Conservation (phyloP, 495 filamentous ascomycete species). For the Penicillium roqueforti region DNA sequence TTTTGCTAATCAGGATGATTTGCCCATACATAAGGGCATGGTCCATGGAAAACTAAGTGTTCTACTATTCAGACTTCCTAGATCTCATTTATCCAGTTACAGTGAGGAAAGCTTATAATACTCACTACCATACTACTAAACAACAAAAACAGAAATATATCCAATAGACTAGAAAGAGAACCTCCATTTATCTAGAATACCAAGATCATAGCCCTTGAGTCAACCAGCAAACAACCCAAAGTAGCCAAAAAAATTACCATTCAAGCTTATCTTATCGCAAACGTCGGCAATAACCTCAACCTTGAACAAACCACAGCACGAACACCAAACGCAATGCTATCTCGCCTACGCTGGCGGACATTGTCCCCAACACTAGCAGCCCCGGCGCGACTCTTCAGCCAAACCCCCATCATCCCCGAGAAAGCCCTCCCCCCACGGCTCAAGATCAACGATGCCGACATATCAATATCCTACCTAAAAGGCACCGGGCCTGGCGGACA, state of each 20-base stretch:
- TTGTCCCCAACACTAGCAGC: not conserved
- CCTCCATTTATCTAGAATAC: not conserved
- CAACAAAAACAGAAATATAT: not conserved
- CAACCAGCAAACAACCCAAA: not conserved
- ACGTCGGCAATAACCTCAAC: constrained; percentile 1
- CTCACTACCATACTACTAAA: no score
- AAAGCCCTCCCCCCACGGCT: constrained; percentile 72
- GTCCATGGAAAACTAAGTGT: no score
- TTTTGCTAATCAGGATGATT: no score
- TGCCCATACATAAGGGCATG: no score
- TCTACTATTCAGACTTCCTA: no score
- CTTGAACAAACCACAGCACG: not conserved
- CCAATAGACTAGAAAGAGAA: not conserved
- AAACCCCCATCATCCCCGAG: constrained; percentile 20
- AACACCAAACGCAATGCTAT: constrained; percentile 8
- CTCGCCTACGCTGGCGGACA: not conserved
- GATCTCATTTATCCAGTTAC: no score
- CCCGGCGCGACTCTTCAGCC: constrained; percentile 23
- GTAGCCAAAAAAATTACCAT: not conserved
- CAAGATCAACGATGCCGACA: constrained; percentile 69
- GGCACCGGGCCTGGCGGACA: constrained; percentile 93
- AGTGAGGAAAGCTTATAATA: no score
- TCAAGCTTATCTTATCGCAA: constrained; percentile 6
- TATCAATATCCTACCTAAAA: constrained; percentile 81
- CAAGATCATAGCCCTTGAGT: not conserved